Evolutionary conservation across 2,329 filamentous ascomycete species (phyloP).

Genomic region (Trichoderma koningiopsis): DNA sequence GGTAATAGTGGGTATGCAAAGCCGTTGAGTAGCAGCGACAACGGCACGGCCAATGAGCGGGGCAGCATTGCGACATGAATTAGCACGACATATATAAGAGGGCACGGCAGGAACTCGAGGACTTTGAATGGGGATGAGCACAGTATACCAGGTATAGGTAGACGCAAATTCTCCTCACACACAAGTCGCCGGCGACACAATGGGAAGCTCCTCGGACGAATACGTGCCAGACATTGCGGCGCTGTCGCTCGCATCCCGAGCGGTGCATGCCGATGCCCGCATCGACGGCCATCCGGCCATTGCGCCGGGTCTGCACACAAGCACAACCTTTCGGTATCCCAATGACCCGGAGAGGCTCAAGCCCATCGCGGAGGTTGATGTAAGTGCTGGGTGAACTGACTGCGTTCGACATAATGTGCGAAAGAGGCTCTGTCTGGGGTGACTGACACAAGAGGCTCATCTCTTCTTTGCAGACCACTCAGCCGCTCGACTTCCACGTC

Average conservation of each 20-base stretch:
- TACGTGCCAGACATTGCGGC: slow-evolving; percentile 19
- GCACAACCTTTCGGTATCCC: slow-evolving; percentile 86
- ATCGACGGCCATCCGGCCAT: slow-evolving; percentile 76
- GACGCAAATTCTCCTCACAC: not conserved
- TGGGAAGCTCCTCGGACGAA: slow-evolving; percentile 8
- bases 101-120: not conserved
- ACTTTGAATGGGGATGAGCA: not conserved
- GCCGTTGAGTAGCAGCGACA: slow-evolving; percentile 14
- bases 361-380: slow-evolving; percentile 46
- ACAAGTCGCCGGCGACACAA: not conserved
- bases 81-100: not conserved
- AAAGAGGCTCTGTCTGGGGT: not conserved
- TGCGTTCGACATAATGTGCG: not conserved
- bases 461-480: not conserved
- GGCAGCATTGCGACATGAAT: not conserved
- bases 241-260: slow-evolving; percentile 63
- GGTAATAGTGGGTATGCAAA: slow-evolving; percentile 1
- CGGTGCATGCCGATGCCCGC: slow-evolving; percentile 81
- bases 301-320: slow-evolving; percentile 85
- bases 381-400: slow-evolving; percentile 41
- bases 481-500: slow-evolving; percentile 64
- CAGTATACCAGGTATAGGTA: not conserved
- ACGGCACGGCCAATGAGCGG: slow-evolving; percentile 10
- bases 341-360: slow-evolving; percentile 67
- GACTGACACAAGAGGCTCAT: not conserved